Evolutionary conservation across 345 rosid species (phyloP).

Genomic region (Streptanthus diversifolius): DNA sequence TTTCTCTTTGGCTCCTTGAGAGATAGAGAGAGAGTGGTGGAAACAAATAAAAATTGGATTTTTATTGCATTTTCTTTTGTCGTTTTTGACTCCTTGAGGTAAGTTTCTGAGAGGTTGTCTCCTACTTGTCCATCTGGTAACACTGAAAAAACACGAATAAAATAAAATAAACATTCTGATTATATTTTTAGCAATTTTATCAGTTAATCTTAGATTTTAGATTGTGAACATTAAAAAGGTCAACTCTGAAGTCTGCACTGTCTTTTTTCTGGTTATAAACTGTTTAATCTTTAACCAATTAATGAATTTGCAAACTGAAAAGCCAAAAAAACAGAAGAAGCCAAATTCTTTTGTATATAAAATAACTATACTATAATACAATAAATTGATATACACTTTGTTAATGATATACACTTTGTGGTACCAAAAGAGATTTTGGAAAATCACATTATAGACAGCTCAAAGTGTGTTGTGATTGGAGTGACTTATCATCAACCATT

Average conservation of each 20-base stretch:
- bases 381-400: slow-evolving; percentile 36
- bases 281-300: not conserved
- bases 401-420: slow-evolving; percentile 30
- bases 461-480: slow-evolving; percentile 32
- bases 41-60: slow-evolving; percentile 7
- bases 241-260: not conserved
- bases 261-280: not conserved
- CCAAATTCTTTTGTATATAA: slow-evolving; percentile 17
- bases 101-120: slow-evolving; percentile 27
- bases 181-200: not conserved
- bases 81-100: slow-evolving; percentile 31
- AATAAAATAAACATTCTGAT: not conserved
- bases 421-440: slow-evolving; percentile 32
- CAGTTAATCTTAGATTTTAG: not conserved
- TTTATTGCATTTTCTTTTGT: slow-evolving; percentile 17
- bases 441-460: slow-evolving; percentile 35
- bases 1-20: slow-evolving; percentile 28
- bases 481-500: slow-evolving; percentile 33
- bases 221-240: not conserved
- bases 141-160: not conserved
- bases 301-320: not conserved
- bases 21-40: slow-evolving; percentile 27
- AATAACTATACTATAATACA: slow-evolving; percentile 16
- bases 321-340: slow-evolving; percentile 20
- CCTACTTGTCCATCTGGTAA: slow-evolving; percentile 24